These are phyloP conservation scores for Calocybe cyanea DNA, from an alignment of 768 basidiomycete species.

Conservation along the genomic window DNA sequence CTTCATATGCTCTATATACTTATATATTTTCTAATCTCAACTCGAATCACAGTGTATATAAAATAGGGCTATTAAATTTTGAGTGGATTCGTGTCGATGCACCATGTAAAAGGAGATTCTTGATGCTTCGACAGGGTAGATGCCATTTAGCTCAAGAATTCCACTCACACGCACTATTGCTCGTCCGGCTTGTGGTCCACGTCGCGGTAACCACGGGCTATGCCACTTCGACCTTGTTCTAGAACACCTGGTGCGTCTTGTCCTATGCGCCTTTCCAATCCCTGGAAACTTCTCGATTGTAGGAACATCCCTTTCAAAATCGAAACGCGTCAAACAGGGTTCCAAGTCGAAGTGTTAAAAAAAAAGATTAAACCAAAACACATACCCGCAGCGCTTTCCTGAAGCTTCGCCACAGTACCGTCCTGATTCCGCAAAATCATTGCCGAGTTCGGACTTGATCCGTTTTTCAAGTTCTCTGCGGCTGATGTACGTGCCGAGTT, in stretches of 20 bases:
- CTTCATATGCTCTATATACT: no score
- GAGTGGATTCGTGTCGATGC: no score
- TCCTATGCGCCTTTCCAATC: constrained; percentile 74
- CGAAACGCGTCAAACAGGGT: neutral
- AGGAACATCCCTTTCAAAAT: constrained; percentile 58
- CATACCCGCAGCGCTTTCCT: constrained; percentile 71
- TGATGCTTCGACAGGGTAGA: no score
- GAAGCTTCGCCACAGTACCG: constrained; percentile 46
- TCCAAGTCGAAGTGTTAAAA: neutral
- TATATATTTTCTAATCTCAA: no score
- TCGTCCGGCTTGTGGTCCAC: constrained; percentile 24
- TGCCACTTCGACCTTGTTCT: constrained; percentile 87
- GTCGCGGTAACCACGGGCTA: constrained; percentile 83
- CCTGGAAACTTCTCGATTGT: constrained; percentile 69
- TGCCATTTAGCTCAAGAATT: no score
- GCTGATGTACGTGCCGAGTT: neutral
- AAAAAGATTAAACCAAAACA: constrained; percentile 8
- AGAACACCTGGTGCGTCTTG: constrained; percentile 76
- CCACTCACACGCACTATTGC: no score
- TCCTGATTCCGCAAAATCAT: constrained; percentile 66
- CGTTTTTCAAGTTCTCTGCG: neutral
- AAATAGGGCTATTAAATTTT: no score
- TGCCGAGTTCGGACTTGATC: constrained; percentile 12
- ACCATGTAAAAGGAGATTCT: no score
- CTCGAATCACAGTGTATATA: no score